Conservation (phyloP, 257 asterid species). For the Solanum bukasovii region DNA sequence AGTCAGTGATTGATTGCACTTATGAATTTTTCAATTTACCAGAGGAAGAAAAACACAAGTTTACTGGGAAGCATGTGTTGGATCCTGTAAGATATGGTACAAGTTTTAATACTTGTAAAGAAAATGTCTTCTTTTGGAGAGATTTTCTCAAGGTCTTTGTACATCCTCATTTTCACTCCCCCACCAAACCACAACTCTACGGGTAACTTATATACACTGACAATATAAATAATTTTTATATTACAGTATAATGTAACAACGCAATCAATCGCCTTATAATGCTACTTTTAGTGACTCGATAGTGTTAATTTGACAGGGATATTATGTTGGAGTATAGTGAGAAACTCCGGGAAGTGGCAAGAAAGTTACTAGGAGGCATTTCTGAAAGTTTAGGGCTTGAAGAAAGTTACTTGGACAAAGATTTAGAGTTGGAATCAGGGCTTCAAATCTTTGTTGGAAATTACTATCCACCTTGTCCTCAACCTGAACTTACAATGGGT, state of each 20-base stretch:
- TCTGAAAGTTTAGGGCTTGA: constrained; percentile 26
- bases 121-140: constrained; percentile 30
- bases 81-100: constrained; percentile 26
- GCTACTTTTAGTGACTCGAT: neutral
- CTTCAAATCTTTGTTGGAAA: constrained; percentile 30
- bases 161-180: constrained; percentile 42
- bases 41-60: constrained; percentile 19
- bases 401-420: constrained; percentile 16
- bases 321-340: constrained; percentile 13
- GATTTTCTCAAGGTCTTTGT: constrained; percentile 31
- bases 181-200: constrained; percentile 13
- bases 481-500: constrained; percentile 49
- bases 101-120: constrained; percentile 5
- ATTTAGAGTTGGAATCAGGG: constrained; percentile 20
- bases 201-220: constrained; percentile 3
- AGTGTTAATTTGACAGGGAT: constrained; percentile 10
- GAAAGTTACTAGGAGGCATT: constrained; percentile 17
- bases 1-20: neutral
- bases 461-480: constrained; percentile 36
- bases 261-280: neutral
- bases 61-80: constrained; percentile 13
- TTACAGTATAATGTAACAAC: neutral
- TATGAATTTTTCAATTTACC: constrained; percentile 21
- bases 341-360: constrained; percentile 7
- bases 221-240: no score